A percentile compares a stretch with the other conserved stretches of the same genome.
These are phyloP conservation scores for Globisporangium cederbergense DNA, from an alignment of 352 stramenopile genomes.

Conservation along the genomic window DNA sequence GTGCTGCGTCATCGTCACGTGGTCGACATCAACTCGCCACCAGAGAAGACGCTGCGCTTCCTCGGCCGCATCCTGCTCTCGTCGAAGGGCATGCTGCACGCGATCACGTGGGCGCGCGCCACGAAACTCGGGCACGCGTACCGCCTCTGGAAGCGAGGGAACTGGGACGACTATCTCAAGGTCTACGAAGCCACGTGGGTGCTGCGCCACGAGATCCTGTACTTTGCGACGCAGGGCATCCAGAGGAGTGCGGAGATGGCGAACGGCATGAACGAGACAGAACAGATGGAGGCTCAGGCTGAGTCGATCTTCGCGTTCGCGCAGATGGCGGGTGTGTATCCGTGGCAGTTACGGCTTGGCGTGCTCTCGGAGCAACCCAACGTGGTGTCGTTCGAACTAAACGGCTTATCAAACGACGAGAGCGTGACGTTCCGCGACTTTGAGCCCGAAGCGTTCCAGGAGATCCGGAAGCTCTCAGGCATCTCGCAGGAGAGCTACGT, in stretches of 20 bases:
- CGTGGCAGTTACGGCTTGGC: slow-evolving; percentile 54
- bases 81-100: slow-evolving; percentile 59
- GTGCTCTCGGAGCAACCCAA: slow-evolving; percentile 40
- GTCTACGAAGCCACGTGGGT: slow-evolving; percentile 85
- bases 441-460: slow-evolving; percentile 73
- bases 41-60: slow-evolving; percentile 65
- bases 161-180: slow-evolving; percentile 87
- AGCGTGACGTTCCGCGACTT: slow-evolving; percentile 83
- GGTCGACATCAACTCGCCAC: slow-evolving; percentile 44
- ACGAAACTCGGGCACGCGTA: slow-evolving; percentile 64
- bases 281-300: slow-evolving; percentile 12
- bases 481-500: slow-evolving; percentile 77
- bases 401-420: slow-evolving; percentile 54
- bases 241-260: slow-evolving; percentile 32
- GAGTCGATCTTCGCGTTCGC: slow-evolving; percentile 69
- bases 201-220: slow-evolving; percentile 75
- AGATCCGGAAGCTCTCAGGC: slow-evolving; percentile 76
- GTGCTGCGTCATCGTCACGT: slow-evolving; percentile 56
- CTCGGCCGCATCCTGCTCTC: slow-evolving; percentile 60
- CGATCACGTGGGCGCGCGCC: slow-evolving; percentile 66
- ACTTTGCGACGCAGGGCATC: slow-evolving; percentile 81
- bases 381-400: slow-evolving; percentile 70
- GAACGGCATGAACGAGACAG: slow-evolving; percentile 2
- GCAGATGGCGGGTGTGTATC: slow-evolving; percentile 59
- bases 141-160: slow-evolving; percentile 68